Percentiles rank a stretch among this genome's conserved stretches.
Conservation (phyloP, 495 filamentous ascomycete genomes). For the Jackrogersella minutella region DNA sequence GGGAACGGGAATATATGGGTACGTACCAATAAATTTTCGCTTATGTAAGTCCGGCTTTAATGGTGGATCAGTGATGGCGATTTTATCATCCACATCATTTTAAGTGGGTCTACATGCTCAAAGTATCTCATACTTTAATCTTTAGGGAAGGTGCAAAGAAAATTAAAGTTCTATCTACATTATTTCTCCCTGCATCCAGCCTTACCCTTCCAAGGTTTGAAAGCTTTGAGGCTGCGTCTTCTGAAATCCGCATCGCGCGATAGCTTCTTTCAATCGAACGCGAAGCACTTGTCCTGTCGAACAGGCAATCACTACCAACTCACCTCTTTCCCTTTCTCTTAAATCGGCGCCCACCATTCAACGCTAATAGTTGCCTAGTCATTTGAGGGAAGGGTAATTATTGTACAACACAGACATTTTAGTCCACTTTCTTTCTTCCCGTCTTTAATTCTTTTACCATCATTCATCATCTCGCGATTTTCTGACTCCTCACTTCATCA, state of each 20-base stretch:
- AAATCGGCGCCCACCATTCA: conserved; percentile 12
- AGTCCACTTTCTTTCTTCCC: conserved; percentile 31
- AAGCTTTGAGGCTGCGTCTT: conserved; percentile 39
- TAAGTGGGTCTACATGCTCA: not conserved
- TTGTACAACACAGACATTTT: conserved; percentile 27
- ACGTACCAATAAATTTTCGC: conserved; percentile 32
- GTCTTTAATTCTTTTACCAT: conserved; percentile 16
- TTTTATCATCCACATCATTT: conserved; percentile 13
- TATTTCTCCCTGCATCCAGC: conserved; percentile 23
- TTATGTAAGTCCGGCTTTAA: conserved; percentile 35
- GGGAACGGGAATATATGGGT: conserved; percentile 5
- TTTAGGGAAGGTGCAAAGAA: not conserved
- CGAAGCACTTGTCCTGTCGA: conserved; percentile 16
- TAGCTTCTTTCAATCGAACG: conserved; percentile 41
- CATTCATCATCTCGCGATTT: conserved; percentile 13
- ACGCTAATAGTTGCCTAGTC: not conserved
- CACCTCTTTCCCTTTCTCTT: conserved; percentile 21
- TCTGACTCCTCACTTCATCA: conserved; percentile 15
- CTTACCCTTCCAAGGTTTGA: conserved; percentile 22
- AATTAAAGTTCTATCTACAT: conserved; percentile 19
- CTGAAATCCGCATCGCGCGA: conserved; percentile 41
- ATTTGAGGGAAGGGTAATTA: conserved; percentile 23
- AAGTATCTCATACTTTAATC: conserved; percentile 16
- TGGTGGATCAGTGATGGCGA: conserved; percentile 28
- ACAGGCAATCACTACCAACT: conserved; percentile 22